Conservation (phyloP, 1,284 basidiomycete species). For the Ceratobasidium sp. region DNA sequence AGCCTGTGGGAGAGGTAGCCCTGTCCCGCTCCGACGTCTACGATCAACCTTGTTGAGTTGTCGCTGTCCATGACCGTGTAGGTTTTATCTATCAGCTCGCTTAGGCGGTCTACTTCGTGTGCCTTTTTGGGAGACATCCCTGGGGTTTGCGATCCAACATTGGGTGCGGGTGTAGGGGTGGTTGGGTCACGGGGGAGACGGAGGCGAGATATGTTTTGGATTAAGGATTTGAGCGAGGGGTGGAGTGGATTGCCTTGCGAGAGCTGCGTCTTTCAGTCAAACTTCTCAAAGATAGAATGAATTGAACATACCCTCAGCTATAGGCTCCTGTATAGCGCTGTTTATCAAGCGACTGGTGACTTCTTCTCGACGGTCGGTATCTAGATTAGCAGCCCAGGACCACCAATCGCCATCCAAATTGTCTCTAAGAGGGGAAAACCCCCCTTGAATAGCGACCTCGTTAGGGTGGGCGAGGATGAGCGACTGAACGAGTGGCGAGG, state of each 20-base stretch:
- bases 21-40: constrained; percentile 46
- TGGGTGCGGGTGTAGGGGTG: background rate
- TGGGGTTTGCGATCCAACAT: too few species aligned
- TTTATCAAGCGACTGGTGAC: constrained; percentile 7
- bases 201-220: background rate
- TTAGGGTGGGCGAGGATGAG: constrained; percentile 28
- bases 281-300: background rate
- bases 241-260: constrained; percentile 6
- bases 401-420: constrained; percentile 10
- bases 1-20: constrained; percentile 44
- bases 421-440: background rate
- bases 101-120: constrained; percentile 45
- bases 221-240: constrained; percentile 3
- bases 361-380: background rate
- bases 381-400: constrained; percentile 10
- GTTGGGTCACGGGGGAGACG: constrained; percentile 12
- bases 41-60: constrained; percentile 14
- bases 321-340: background rate
- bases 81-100: constrained; percentile 27
- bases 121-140: constrained; percentile 45
- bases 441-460: constrained; percentile 11
- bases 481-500: constrained; percentile 26
- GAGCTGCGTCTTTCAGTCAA: constrained; percentile 18
- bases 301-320: background rate
- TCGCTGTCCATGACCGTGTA: background rate